Evolutionary conservation across 305 asterid genomes (phyloP), one percentile per base, ranked within the genome.

Genomic region (Fraxinus xanthoxyloides): DNA sequence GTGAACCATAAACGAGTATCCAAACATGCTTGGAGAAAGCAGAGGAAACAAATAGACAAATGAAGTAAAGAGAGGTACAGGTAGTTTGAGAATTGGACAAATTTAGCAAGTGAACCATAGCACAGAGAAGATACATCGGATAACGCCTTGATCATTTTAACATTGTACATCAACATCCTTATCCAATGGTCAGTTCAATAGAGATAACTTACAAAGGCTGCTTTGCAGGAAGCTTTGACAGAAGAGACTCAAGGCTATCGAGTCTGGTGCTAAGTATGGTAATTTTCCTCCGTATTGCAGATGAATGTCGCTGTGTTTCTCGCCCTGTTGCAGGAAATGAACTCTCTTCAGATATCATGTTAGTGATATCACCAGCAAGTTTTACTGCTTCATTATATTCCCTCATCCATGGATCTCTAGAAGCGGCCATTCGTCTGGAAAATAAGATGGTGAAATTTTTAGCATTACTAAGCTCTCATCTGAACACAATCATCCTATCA

Each of bases 361-460:
- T 84, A 75, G 86, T 92, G 84, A 96, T 92, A 83, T 94, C 98
- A 35, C 94, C 98, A 19, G 97, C 92, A 83, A 96, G 95, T 87
- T 83, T 89, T 77, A 87, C 92, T 38, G 98, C 97, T 87, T 94
- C 99, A 76, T 93, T 94, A 86, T 94, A 96, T 88, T 96, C 99
- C 93, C 91, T 92, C 73, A 92, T 94, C 99, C 99, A 96, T 1
- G 93, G 79, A 75, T 96, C 99, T 32, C 88, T 91, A 15, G 94
- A 84, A 79, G 92, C 85, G 21, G 96, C 98, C 98, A 94, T 94
- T 82, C 80, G 72, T 84, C 92, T 92, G 89, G 46, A 13, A 78
- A 75, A 51, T 51, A 51, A 17, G 63, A 51, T 51, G 61, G 8
- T 17, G 61, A 21, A 51, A 17, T 51, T 51, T 15, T 51, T 51